Evolutionary conservation across 1,284 basidiomycete species (phyloP), one percentile per base, ranked within the genome.

Genomic region (Meira miltonrushii): DNA sequence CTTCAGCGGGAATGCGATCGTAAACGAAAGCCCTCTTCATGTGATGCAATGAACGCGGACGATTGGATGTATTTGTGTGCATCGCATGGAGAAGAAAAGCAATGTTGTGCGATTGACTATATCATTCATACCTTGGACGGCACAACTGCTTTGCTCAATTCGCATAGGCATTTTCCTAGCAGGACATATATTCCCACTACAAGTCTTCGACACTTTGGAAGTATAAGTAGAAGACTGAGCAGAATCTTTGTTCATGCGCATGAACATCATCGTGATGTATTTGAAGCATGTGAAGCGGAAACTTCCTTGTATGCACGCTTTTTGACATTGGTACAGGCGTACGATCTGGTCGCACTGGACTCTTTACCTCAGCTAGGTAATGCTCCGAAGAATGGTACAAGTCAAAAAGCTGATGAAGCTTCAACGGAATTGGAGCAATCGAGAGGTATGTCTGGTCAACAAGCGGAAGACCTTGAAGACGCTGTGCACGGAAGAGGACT

Each of bases 61-160:
- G 91, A 96, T 81, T 96, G 93, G 91, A 83, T 92, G 46, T 97
- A 94, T 79, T 82, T 97, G 2, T 98, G 94, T 73, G 92, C 94
- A 33, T 92, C 92, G 0, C 93, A 96, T 70, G 71, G 69, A 28
- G 75, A 76, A 28, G 72, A 73, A 37, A 70, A 69, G 25, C 66
- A 74, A 53, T 98, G 94, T 80, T 93, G 90, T 75, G 94, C 93
- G 1, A 94, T 96, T 58, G 93, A 96, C 81, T 97, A 97, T 79
- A 95, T 94, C 62, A 82, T 92, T 8, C 94, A 97, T 79, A 94
- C 92, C 0, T 82, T 95, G 12, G 93, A 96, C 80, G 91, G 88
- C 65, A 91, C 92, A 5, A 92, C 91, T 0, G 89, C 90, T 1
- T 83, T 95, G n/a, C 83, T 96, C 55, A 93, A 92, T 79, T 93